Evolutionary conservation across 768 basidiomycete species (phyloP).

Genomic region (Amanita polypyramis): DNA sequence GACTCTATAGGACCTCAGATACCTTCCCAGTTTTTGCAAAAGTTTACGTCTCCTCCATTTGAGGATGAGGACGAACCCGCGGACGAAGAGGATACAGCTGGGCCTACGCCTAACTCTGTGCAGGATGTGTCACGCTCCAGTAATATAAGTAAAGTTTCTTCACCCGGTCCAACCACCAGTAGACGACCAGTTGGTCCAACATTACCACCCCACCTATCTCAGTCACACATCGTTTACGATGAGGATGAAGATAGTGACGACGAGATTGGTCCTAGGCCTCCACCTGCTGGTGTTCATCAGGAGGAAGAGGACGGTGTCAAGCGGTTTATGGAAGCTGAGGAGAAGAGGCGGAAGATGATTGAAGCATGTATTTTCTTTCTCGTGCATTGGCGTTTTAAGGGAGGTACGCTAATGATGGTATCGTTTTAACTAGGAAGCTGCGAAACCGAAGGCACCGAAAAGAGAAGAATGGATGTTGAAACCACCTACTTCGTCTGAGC

Average conservation of each 20-base stretch:
- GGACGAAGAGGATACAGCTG: constrained; percentile 11
- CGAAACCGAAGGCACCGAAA: constrained; percentile 65
- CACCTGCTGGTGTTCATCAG: constrained; percentile 35
- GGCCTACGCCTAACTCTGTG: constrained; percentile 17
- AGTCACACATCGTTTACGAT: constrained; percentile 15
- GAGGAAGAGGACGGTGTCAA: constrained; percentile 54
- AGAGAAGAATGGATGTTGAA: constrained; percentile 99
- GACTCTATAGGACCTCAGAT: constrained; percentile 42
- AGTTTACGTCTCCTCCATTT: constrained; percentile 15
- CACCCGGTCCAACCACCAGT: constrained; percentile 13
- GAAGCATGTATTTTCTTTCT: constrained; percentile 33
- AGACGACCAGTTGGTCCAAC: constrained; percentile 44
- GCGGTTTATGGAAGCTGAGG: constrained; percentile 82
- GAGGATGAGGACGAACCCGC: constrained; percentile 15
- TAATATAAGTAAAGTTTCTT: constrained; percentile 14
- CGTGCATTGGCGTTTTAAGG: no score
- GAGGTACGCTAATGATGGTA: not conserved
- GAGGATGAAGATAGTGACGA: constrained; percentile 55
- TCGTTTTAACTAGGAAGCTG: constrained; percentile 43
- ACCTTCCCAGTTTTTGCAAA: constrained; percentile 29
- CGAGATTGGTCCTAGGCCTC: constrained; percentile 78
- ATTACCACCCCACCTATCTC: constrained; percentile 29
- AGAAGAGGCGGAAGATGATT: constrained; percentile 56
- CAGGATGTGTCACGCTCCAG: not conserved
- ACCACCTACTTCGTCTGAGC: constrained; percentile 74